Evolutionary conservation across 768 basidiomycete species (phyloP), one percentile per base, ranked within the genome.

Genomic region (Tubosaeta sp.): DNA sequence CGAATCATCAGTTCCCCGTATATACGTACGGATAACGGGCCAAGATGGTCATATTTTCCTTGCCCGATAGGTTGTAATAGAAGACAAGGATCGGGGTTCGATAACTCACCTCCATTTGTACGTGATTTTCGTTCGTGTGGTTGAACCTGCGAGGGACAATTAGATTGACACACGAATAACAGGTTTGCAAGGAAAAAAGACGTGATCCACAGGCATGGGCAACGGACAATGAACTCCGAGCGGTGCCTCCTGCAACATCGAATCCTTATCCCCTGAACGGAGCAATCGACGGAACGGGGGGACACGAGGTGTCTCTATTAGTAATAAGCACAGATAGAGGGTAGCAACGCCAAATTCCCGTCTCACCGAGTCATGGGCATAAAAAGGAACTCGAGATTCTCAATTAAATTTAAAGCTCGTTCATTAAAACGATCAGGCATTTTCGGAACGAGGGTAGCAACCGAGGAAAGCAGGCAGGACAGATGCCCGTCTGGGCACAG

Each of bases 51-150:
- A 44, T 48, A 16, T 46, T 31, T 34, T 50, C 25, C 33, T 37
- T 43, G 26, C 45, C 53, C 57, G 63, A 65, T 63, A 55, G 51
- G 47, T 54, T 55, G 62, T 54, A 54, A 29, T 29, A 9, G 29
- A 29, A 29, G 29, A 38, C 52, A 42, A 50, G 57, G 44, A 57
- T 56, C 51, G 58, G 14, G 22, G 43, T 43, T 52, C 42, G 50
- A 46, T 53, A 43, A 62, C 71, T 45, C 64, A 88, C 88, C 81
- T 90, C 81, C 50, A 90, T 72, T 62, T 89, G 86, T 51, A 89
- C 77, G 58, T 84, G 81, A 61, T 88, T 82, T 41, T 83, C 80
- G 43, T 81, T 73, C 3, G 74, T 63, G 58, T 91, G 88, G 66
- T 91, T 89, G 69, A 91, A 90, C 48, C 88, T 90, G 48, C 52